These are phyloP conservation scores for Rhizophlyctis rosea DNA, from an alignment of 192 early-diverging fungal genomes.

Conservation along the genomic window DNA sequence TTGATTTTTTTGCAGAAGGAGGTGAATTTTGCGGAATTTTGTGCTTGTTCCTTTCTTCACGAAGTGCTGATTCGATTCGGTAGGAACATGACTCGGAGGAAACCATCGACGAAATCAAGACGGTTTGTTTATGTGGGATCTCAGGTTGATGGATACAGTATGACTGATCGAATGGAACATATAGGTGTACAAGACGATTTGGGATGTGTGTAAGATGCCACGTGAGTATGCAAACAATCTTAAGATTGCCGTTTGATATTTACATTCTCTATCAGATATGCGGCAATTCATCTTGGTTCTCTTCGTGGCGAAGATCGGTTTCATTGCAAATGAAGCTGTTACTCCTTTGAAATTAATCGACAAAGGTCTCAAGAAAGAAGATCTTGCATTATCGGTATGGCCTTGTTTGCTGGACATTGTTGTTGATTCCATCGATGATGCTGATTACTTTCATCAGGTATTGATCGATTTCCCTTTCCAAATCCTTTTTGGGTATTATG, in stretches of 20 bases:
- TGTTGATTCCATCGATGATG: conserved; percentile 6
- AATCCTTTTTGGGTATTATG: conserved; percentile 96
- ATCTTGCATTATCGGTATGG: conserved; percentile 85
- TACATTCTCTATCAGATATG: conserved; percentile 64
- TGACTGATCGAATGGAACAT: conserved; percentile 28
- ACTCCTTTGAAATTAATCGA: conserved; percentile 93
- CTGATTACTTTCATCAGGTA: conserved; percentile 35
- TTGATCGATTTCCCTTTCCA: conserved; percentile 96
- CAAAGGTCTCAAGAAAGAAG: conserved; percentile 91
- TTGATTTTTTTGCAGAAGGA: conserved; percentile 78
- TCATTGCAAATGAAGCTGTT: conserved; percentile 92
- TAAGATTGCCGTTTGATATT: not conserved
- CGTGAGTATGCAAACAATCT: conserved; percentile 47
- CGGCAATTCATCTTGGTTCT: conserved; percentile 74
- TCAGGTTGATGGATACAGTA: conserved; percentile 5
- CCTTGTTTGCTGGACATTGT: conserved; percentile 33
- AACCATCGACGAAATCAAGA: conserved; percentile 29
- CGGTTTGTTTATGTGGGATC: conserved; percentile 1
- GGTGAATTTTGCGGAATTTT: conserved; percentile 20
- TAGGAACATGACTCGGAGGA: conserved; percentile 18
- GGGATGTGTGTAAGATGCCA: conserved; percentile 78
- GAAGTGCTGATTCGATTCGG: conserved; percentile 4
- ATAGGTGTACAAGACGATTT: conserved; percentile 81
- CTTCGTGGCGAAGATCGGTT: conserved; percentile 88
- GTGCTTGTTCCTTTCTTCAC: not conserved